A percentile compares a stretch with the other conserved stretches of the same genome.
These are phyloP conservation scores for Trypanosoma congolense DNA, from an alignment of 208 protist species.

Conservation along the genomic window DNA sequence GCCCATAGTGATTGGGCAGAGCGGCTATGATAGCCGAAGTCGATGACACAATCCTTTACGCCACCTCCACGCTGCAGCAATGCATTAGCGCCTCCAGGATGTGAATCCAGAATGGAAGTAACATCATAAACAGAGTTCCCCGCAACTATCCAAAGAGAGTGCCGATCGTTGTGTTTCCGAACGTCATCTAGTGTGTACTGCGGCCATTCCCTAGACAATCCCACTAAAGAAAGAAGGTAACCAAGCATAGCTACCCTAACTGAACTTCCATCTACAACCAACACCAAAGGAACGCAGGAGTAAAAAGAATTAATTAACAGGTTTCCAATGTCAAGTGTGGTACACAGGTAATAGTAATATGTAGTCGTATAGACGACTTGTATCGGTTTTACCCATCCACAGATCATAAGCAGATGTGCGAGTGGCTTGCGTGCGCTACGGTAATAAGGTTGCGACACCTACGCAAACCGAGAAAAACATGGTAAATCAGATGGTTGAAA, in stretches of 20 bases:
- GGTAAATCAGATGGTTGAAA: too few relatives aligned
- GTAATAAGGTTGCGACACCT: too few relatives aligned
- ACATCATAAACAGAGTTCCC: conserved; percentile 82
- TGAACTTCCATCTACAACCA: conserved; percentile 9
- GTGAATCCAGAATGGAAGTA: conserved; percentile 45
- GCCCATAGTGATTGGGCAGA: conserved; percentile 51
- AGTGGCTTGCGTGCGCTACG: too few relatives aligned
- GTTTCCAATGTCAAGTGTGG: too few relatives aligned
- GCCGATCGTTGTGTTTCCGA: conserved; percentile 49
- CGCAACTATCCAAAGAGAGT: conserved; percentile 71
- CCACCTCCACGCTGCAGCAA: conserved; percentile 65
- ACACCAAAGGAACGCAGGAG: conserved; percentile 5
- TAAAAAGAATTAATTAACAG: too few relatives aligned
- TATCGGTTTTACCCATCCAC: too few relatives aligned
- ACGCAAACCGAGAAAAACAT: too few relatives aligned
- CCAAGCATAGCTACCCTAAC: conserved; percentile 17
- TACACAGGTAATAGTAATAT: too few relatives aligned
- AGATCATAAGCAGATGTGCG: too few relatives aligned
- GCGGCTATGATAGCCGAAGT: conserved; percentile 66
- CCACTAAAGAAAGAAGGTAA: conserved; percentile 15
- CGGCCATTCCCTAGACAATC: conserved; percentile 45
- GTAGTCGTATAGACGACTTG: too few relatives aligned
- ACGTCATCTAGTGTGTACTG: conserved; percentile 61
- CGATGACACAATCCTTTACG: conserved; percentile 48
- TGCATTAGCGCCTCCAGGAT: conserved; percentile 63